Conservation (phyloP, 75 land plant species). For the Adiantum capillusveneris region DNA sequence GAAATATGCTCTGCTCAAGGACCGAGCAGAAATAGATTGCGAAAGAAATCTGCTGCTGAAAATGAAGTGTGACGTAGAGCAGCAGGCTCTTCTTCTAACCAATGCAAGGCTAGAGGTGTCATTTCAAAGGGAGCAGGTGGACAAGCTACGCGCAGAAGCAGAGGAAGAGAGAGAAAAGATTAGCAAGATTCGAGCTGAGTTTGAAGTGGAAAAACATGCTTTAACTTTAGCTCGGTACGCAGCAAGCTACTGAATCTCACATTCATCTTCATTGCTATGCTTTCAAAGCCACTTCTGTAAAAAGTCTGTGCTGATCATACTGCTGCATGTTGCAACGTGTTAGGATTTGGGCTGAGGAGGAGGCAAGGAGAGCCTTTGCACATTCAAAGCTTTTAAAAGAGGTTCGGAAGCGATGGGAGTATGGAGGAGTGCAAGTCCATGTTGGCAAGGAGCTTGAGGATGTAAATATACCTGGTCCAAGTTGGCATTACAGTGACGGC, state of each 20-base stretch:
- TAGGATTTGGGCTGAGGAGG: slow-evolving; percentile 94
- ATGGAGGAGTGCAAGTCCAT: slow-evolving; percentile 54
- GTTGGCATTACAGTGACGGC: slow-evolving; percentile 32
- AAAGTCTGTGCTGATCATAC: too few relatives aligned
- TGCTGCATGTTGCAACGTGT: too few relatives aligned
- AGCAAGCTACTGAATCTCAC: too few relatives aligned
- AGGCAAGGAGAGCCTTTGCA: slow-evolving; percentile 70
- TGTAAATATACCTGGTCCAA: slow-evolving; percentile 30
- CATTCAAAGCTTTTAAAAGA: slow-evolving; percentile 73
- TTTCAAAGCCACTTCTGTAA: too few relatives aligned
- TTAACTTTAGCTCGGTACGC: slow-evolving; percentile 80
- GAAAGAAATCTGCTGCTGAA: slow-evolving; percentile 62
- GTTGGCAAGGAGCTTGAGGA: slow-evolving; percentile 64
- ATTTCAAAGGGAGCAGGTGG: slow-evolving; percentile 59
- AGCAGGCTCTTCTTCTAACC: slow-evolving; percentile 48
- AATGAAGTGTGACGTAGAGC: slow-evolving; percentile 61
- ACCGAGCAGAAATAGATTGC: slow-evolving; percentile 61
- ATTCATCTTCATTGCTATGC: too few relatives aligned
- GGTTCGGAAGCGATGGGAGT: slow-evolving; percentile 85
- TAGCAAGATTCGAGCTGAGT: slow-evolving; percentile 54
- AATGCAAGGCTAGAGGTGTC: slow-evolving; percentile 56
- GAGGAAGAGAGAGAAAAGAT: slow-evolving; percentile 53
- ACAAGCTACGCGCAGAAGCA: slow-evolving; percentile 50
- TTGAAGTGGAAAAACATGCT: slow-evolving; percentile 84
- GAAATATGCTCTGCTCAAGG: slow-evolving; percentile 45